These are phyloP conservation scores for Torulaspora indica DNA, from an alignment of 805 yeast species.

Conservation along the genomic window DNA sequence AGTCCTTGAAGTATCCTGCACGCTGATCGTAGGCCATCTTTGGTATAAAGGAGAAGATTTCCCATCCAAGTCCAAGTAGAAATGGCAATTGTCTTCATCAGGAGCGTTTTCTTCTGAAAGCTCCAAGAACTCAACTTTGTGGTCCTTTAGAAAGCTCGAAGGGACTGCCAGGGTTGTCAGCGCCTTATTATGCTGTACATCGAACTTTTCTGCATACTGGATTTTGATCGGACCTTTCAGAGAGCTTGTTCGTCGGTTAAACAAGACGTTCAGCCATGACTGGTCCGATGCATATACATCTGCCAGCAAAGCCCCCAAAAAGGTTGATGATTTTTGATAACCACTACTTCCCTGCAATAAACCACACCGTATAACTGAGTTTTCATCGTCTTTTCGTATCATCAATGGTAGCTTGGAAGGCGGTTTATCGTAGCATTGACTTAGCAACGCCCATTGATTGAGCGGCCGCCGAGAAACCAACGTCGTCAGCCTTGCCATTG, in stretches of 20 bases:
- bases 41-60: constrained; percentile 1
- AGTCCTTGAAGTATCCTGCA: not conserved
- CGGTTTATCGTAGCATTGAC: constrained; percentile 23
- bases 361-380: constrained; percentile 30
- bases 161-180: constrained; percentile 26
- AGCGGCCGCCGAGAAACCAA: constrained; percentile 4
- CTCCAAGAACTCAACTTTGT: constrained; percentile 30
- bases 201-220: constrained; percentile 23
- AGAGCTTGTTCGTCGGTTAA: constrained; percentile 11
- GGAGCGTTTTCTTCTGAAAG: constrained; percentile 7
- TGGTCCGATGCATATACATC: constrained; percentile 36
- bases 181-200: constrained; percentile 9
- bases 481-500: not conserved
- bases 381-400: constrained; percentile 10
- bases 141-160: constrained; percentile 25
- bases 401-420: constrained; percentile 29
- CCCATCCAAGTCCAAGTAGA: constrained; percentile 23
- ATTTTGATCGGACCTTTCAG: constrained; percentile 16
- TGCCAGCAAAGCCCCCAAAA: constrained; percentile 30
- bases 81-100: constrained; percentile 31
- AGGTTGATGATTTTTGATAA: constrained; percentile 14
- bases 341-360: constrained; percentile 20
- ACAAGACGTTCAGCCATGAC: constrained; percentile 28
- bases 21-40: constrained; percentile 11
- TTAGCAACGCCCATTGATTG: constrained; percentile 15